These are phyloP conservation scores for Septoria linicola DNA, from an alignment of 2,329 filamentous ascomycete species.

Conservation along the genomic window DNA sequence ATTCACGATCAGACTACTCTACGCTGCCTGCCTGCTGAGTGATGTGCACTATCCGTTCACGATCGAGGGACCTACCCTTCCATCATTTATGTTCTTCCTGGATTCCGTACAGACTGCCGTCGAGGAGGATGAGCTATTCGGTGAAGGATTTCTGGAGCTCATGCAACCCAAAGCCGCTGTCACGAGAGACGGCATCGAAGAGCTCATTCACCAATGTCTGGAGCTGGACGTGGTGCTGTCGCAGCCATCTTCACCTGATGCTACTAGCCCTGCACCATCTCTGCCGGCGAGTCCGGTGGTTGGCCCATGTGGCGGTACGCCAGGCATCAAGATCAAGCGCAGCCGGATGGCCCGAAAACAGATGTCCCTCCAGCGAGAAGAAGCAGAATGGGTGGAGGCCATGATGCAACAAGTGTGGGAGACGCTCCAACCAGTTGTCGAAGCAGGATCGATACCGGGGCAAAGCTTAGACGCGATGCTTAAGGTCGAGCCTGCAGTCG, in stretches of 20 bases:
- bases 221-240: slow-evolving; percentile 41
- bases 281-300: slow-evolving; percentile 27
- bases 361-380: slow-evolving; percentile 44
- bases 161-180: slow-evolving; percentile 46
- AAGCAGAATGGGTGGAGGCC: slow-evolving; percentile 44
- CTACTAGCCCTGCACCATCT: slow-evolving; percentile 26
- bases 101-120: slow-evolving; percentile 44
- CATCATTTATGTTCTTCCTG: slow-evolving; percentile 44
- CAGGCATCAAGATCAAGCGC: slow-evolving; percentile 40
- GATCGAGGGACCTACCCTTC: slow-evolving; percentile 37
- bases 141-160: slow-evolving; percentile 45
- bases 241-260: slow-evolving; percentile 29
- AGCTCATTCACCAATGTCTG: slow-evolving; percentile 48
- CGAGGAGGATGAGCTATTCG: slow-evolving; percentile 46
- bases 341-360: slow-evolving; percentile 50
- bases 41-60: slow-evolving; percentile 41
- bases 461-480: slow-evolving; percentile 28
- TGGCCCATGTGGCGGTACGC: slow-evolving; percentile 30
- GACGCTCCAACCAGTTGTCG: slow-evolving; percentile 27
- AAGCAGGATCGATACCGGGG: slow-evolving; percentile 10
- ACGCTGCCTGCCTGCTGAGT: slow-evolving; percentile 50
- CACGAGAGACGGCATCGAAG: slow-evolving; percentile 46
- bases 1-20: slow-evolving; percentile 48
- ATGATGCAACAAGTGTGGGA: slow-evolving; percentile 47
- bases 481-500: slow-evolving; percentile 24